These are phyloP conservation scores for Neurospora sp. DNA, from an alignment of 495 filamentous ascomycete genomes.

Conservation along the genomic window DNA sequence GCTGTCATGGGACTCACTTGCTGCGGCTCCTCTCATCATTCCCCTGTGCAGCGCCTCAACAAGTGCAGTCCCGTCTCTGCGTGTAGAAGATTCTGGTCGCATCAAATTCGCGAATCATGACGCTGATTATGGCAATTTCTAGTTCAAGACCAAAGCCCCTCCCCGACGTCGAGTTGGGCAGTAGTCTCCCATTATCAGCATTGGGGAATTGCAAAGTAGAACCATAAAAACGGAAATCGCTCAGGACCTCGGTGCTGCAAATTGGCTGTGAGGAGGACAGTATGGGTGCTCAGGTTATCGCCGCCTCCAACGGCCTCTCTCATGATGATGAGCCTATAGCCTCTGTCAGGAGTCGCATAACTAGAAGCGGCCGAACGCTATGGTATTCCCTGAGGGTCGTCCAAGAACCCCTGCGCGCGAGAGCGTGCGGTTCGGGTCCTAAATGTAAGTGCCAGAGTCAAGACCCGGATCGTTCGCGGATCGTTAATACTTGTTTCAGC, in stretches of 20 bases:
- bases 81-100: background rate
- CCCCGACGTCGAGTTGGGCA: background rate
- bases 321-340: conserved; percentile 11
- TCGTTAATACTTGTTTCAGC: conserved; percentile 40
- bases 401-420: conserved; percentile 90
- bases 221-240: background rate
- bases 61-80: background rate
- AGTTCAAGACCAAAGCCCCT: background rate
- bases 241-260: background rate
- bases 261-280: background rate
- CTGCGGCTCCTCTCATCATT: background rate
- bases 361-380: conserved; percentile 69
- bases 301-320: conserved; percentile 18
- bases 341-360: conserved; percentile 41
- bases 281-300: conserved; percentile 23
- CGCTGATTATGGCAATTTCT: background rate
- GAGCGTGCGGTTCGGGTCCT: conserved; percentile 90
- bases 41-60: background rate
- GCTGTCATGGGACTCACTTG: background rate
- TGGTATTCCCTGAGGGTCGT: conserved; percentile 79
- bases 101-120: background rate
- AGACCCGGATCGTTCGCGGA: background rate
- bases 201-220: background rate
- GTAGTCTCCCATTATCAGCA: background rate
- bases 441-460: conserved; percentile 57